Conservation (phyloP, 306 rosid genomes). For the Alnus rubra region DNA sequence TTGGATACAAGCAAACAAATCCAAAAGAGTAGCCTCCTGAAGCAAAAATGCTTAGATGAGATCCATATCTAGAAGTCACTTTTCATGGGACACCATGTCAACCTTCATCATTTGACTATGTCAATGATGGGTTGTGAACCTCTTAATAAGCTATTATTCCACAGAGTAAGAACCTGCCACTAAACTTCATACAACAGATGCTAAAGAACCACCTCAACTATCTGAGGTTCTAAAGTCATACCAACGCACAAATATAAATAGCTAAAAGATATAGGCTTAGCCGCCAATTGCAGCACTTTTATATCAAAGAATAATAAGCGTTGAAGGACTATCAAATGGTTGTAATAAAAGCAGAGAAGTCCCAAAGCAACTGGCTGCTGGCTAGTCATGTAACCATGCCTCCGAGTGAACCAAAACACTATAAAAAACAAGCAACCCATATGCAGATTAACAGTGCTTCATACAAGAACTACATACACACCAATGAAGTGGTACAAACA, state of each 20-base stretch:
- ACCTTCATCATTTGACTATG: background rate
- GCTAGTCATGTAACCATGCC: background rate
- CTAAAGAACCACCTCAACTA: background rate
- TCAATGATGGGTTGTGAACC: background rate
- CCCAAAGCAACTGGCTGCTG: background rate
- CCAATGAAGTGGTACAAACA: background rate
- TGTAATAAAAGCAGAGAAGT: background rate
- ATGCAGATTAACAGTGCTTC: background rate
- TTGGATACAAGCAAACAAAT: background rate
- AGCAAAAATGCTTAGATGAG: background rate
- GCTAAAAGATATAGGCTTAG: background rate
- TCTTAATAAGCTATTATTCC: background rate
- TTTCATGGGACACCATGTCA: background rate
- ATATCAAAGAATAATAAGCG: background rate
- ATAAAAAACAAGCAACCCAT: background rate
- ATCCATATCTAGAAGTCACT: background rate
- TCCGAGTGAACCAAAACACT: background rate
- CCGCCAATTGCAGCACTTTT: background rate
- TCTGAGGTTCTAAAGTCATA: background rate
- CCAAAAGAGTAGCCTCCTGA: background rate
- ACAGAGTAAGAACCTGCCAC: background rate
- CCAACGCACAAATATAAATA: background rate
- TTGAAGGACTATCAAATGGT: background rate
- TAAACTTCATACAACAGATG: background rate
- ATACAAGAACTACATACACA: background rate